phyloP scores from a whole-genome alignment of 2,329 filamentous ascomycete genomes.

The Penicillium sp. region DNA sequence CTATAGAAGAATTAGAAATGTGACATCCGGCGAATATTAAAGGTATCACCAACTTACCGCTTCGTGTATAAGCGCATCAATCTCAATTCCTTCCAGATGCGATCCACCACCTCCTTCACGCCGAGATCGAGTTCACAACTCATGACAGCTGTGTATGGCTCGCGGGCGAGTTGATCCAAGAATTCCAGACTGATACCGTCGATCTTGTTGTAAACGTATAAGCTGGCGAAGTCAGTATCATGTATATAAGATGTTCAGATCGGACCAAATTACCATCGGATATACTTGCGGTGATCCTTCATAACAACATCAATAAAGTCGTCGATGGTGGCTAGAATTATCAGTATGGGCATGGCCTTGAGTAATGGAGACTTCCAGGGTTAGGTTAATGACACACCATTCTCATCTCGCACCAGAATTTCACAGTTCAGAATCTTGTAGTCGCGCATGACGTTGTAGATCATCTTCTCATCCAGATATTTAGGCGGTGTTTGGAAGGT shows the following conservation, averaged over 20 bases:
- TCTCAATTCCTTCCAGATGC: slow-evolving; percentile 90
- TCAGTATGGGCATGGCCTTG: not conserved
- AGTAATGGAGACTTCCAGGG: slow-evolving; percentile 2
- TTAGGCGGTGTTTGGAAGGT: slow-evolving; percentile 91
- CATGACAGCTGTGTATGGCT: slow-evolving; percentile 96
- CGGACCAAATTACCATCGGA: slow-evolving; percentile 61
- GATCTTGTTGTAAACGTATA: slow-evolving; percentile 99
- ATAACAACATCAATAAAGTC: slow-evolving; percentile 99
- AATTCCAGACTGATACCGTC: slow-evolving; percentile 93
- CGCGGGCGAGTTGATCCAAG: slow-evolving; percentile 86
- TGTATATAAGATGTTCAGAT: not conserved
- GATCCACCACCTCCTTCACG: slow-evolving; percentile 88
- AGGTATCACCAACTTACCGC: slow-evolving; percentile 45
- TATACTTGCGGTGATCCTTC: slow-evolving; percentile 98
- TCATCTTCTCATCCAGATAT: slow-evolving; percentile 93
- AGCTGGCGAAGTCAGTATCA: slow-evolving; percentile 46
- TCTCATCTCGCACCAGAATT: slow-evolving; percentile 91
- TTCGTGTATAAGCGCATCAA: slow-evolving; percentile 96
- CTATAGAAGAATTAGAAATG: slow-evolving; percentile 45
- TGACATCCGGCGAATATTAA: not conserved
- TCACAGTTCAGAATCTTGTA: slow-evolving; percentile 99
- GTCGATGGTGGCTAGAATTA: slow-evolving; percentile 76
- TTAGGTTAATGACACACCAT: slow-evolving; percentile 54
- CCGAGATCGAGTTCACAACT: slow-evolving; percentile 94
- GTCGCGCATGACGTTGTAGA: slow-evolving; percentile 95